A percentile compares a stretch with the other conserved stretches of the same genome.
These are phyloP conservation scores for Phytophthora cryptogea DNA, from an alignment of 352 stramenopile species.

Conservation along the genomic window DNA sequence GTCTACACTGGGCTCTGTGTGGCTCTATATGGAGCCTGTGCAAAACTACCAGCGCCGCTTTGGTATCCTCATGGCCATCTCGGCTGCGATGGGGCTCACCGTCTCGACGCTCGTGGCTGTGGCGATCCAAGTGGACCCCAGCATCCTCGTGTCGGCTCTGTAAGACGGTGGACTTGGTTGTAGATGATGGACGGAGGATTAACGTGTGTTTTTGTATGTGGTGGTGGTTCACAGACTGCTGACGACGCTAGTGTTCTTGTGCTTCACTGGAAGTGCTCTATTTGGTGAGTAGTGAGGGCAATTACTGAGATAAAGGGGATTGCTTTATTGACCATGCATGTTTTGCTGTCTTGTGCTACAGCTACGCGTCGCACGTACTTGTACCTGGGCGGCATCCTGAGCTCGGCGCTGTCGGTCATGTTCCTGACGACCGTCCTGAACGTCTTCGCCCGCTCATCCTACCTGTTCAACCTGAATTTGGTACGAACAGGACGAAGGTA, in stretches of 20 bases:
- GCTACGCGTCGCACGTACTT: slow-evolving; percentile 81
- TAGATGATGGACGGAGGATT: not conserved
- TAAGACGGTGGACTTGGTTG: slow-evolving; percentile 26
- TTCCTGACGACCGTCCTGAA: slow-evolving; percentile 56
- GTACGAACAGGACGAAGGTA: slow-evolving; percentile 29
- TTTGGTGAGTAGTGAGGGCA: slow-evolving; percentile 39
- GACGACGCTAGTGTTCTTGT: slow-evolving; percentile 85
- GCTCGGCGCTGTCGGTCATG: slow-evolving; percentile 64
- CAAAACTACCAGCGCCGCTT: slow-evolving; percentile 65
- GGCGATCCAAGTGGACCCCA: slow-evolving; percentile 74
- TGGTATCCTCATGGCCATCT: slow-evolving; percentile 69
- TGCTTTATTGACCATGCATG: not conserved
- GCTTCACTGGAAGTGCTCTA: slow-evolving; percentile 84
- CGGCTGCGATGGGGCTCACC: slow-evolving; percentile 69
- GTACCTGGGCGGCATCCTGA: slow-evolving; percentile 83
- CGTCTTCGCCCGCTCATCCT: slow-evolving; percentile 64
- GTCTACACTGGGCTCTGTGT: slow-evolving; percentile 58
- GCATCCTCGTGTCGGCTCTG: slow-evolving; percentile 81
- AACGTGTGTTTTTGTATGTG: slow-evolving; percentile 5
- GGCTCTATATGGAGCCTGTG: slow-evolving; percentile 59
- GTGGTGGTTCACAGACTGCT: slow-evolving; percentile 40
- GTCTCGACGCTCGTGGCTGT: slow-evolving; percentile 76
- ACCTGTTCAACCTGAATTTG: slow-evolving; percentile 62
- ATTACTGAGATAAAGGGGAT: not conserved
- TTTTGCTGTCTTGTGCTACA: slow-evolving; percentile 16